Evolutionary conservation across 2,329 filamentous ascomycete genomes (phyloP).

Genomic region (Ceratocystis colombiana): DNA sequence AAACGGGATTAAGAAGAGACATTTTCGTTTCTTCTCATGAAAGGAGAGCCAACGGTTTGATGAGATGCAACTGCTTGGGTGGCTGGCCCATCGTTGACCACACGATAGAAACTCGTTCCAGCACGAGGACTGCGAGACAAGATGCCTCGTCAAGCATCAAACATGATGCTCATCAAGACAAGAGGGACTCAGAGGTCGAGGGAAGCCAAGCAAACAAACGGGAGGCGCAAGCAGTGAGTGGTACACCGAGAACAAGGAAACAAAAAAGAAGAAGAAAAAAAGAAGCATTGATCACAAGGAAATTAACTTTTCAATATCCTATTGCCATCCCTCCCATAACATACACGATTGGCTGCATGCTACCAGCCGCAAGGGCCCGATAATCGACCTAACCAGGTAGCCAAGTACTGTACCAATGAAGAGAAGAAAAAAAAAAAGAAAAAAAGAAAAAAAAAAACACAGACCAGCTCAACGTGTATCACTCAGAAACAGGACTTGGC

Average conservation of each 20-base stretch:
- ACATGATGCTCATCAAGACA: neutral
- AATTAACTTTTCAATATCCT: neutral
- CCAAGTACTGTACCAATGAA: too few relatives aligned
- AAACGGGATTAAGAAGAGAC: neutral
- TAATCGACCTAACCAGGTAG: neutral
- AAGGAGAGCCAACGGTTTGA: neutral
- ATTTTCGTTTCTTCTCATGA: neutral
- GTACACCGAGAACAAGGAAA: neutral
- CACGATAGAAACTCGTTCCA: neutral
- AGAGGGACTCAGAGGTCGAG: neutral
- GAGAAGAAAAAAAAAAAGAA: neutral
- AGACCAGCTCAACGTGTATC: neutral
- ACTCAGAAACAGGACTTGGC: neutral
- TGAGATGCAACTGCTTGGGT: neutral
- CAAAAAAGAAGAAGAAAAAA: neutral
- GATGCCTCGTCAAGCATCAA: neutral
- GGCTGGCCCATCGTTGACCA: neutral
- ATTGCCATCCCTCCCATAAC: neutral
- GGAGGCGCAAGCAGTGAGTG: neutral
- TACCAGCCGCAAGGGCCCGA: neutral
- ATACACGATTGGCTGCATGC: neutral
- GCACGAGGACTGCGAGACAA: neutral
- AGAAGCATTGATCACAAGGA: neutral
- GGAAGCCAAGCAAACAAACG: neutral
- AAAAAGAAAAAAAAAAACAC: neutral